Base-by-base conservation (phyloP, 352 stramenopile genomes). In the Pythium biforme region DNA sequence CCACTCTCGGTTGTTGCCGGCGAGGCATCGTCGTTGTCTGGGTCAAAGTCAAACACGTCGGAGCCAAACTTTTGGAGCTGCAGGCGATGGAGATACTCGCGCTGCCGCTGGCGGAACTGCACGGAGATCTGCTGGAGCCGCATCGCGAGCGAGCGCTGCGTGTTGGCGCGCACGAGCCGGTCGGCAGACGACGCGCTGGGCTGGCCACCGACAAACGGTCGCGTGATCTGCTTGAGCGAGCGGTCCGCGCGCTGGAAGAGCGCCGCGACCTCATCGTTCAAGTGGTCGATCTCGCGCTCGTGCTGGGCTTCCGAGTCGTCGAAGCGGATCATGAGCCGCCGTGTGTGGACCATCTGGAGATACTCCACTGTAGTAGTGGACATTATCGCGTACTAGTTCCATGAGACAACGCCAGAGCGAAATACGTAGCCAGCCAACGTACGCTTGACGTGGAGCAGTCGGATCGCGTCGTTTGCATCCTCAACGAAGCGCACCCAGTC, bases 241-340 rank as follows among this genome's bases (percentile, higher is more conserved):
- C 73, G 74, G 49, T 94, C 83, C 0, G 85, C 80, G n/a, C 60
- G 74, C 48, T 89, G 79, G 50, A 94, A 94, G 12, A 92, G 69
- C 34, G 58, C 29, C 0, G 73, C 73, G 50, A 94, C 79, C 39
- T 94, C 85, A 4, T 81, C 70, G 1, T 83, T 92, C 27, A 91
- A 49, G 26, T 68, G 62, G 47, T 86, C 75, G 57, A 94, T 91
- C 55, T 92, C 85, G 19, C 64, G 68, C n/a, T 94, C 85, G 46
- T 91, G 78, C 47, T 79, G 67, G 5, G 72, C 69, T 55, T 94
- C 85, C 0, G 76, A 72, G 40, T 88, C 70, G 47, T 92, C 78
- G 43, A 94, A 94, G 17, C 85, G 79, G 55, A 94, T 89, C 85
- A 94, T 92, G 9, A 94, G 74, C 11, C 85, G 68, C 43, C 83